A percentile compares a stretch with the other conserved stretches of the same genome.
These are phyloP conservation scores for Cladosporium sp. DNA, from an alignment of 2,329 filamentous ascomycete genomes.

Conservation along the genomic window DNA sequence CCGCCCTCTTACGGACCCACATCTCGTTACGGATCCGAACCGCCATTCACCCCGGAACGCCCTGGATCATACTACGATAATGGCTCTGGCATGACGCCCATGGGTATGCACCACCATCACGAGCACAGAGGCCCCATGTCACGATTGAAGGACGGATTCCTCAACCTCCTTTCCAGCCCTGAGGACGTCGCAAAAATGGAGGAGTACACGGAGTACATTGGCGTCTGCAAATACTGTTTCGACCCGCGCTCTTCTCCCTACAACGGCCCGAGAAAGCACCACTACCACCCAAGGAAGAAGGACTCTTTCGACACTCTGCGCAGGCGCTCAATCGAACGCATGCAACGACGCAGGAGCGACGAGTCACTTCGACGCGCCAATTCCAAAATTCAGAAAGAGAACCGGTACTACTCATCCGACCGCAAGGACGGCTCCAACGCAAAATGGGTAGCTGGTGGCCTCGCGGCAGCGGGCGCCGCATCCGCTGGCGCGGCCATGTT, in stretches of 20 bases:
- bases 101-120: slow-evolving; percentile 28
- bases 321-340: slow-evolving; percentile 21
- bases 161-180: slow-evolving; percentile 31
- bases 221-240: slow-evolving; percentile 60
- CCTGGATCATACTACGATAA: slow-evolving; percentile 4
- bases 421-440: slow-evolving; percentile 36
- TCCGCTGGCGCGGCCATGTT: slow-evolving; percentile 47
- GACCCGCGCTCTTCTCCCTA: slow-evolving; percentile 51
- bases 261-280: slow-evolving; percentile 56
- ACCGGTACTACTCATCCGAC: slow-evolving; percentile 50
- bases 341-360: slow-evolving; percentile 24
- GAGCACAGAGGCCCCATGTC: slow-evolving; percentile 51
- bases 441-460: slow-evolving; percentile 48
- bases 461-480: slow-evolving; percentile 48
- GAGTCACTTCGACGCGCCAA: slow-evolving; percentile 25
- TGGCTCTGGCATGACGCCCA: slow-evolving; percentile 8
- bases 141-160: slow-evolving; percentile 54
- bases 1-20: slow-evolving; percentile 2
- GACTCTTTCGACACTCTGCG: slow-evolving; percentile 28
- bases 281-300: slow-evolving; percentile 39
- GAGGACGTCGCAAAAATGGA: slow-evolving; percentile 61
- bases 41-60: slow-evolving; percentile 11
- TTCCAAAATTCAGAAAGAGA: slow-evolving; percentile 53
- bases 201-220: slow-evolving; percentile 61
- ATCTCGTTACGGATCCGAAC: neutral